Conservation (phyloP, 257 asterid genomes). For the Marsdenia floribunda region DNA sequence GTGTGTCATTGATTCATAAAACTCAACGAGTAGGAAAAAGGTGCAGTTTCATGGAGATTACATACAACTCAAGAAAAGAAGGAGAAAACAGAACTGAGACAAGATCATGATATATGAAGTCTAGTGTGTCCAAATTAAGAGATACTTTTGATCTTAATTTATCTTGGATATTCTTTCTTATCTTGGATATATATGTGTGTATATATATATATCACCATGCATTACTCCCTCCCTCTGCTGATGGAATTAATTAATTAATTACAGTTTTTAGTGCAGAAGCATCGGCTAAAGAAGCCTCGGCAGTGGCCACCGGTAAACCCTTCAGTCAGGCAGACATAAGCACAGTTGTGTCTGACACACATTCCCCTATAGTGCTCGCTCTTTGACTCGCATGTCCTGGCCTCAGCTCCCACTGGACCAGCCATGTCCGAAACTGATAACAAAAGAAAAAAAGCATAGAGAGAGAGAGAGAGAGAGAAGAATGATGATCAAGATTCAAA, state of each 20-base stretch:
- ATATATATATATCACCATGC: too few relatives aligned
- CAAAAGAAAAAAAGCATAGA: background rate
- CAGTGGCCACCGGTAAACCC: constrained; percentile 67
- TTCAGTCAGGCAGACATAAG: constrained; percentile 54
- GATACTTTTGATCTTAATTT: too few relatives aligned
- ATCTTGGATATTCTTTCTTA: background rate
- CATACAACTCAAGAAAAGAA: background rate
- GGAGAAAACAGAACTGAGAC: background rate
- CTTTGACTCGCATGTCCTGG: constrained; percentile 53
- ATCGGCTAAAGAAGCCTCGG: constrained; percentile 72
- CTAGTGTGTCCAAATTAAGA: background rate
- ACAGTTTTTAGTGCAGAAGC: constrained; percentile 58
- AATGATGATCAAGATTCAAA: background rate
- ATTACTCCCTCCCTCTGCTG: too few relatives aligned
- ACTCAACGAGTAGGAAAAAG: background rate
- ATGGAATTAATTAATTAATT: constrained; percentile 3
- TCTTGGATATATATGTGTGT: too few relatives aligned
- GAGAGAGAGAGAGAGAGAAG: background rate
- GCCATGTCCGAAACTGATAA: constrained; percentile 4
- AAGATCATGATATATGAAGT: background rate
- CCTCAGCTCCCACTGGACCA: constrained; percentile 37
- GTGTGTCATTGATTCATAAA: too few relatives aligned
- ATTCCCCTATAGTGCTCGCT: constrained; percentile 56
- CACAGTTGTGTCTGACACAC: constrained; percentile 50
- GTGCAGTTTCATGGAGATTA: background rate